phyloP scores from a whole-genome alignment of 1,139 yeast species.

The Oligophagozyma castellii region DNA sequence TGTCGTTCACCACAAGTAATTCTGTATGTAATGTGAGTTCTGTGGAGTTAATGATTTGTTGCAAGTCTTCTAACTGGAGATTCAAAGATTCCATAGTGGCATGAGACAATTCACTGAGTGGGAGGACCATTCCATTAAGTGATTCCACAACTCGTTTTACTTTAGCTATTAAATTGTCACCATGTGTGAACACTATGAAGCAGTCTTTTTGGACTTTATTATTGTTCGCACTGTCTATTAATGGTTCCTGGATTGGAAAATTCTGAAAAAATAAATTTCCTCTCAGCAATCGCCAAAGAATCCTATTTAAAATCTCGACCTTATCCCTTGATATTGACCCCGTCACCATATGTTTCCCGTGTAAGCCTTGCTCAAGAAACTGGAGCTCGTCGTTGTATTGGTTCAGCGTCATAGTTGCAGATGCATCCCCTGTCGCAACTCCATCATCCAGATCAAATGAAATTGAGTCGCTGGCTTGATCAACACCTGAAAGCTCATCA shows the following conservation, averaged over 20 bases:
- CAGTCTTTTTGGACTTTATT: conserved; percentile 40
- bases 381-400: conserved; percentile 9
- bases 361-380: conserved; percentile 23
- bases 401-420: conserved; percentile 8
- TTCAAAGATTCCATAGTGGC: conserved; percentile 31
- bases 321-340: conserved; percentile 57
- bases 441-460: conserved; percentile 16
- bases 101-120: conserved; percentile 27
- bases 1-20: conserved; percentile 51
- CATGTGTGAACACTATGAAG: conserved; percentile 59
- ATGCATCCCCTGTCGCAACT: conserved; percentile 7
- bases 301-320: conserved; percentile 46
- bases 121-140: conserved; percentile 47
- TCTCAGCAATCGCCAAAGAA: conserved; percentile 59
- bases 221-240: conserved; percentile 22
- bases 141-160: conserved; percentile 52
- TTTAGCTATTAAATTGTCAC: conserved; percentile 41
- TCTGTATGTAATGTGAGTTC: conserved; percentile 56
- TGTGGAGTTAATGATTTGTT: conserved; percentile 40
- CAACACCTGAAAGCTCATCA: conserved; percentile 11
- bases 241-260: conserved; percentile 40
- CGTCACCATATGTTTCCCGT: conserved; percentile 30
- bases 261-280: conserved; percentile 59
- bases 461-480: conserved; percentile 12
- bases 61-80: conserved; percentile 40